Conservation (phyloP, 805 yeast species). For the Nakazawaea ernobii region DNA sequence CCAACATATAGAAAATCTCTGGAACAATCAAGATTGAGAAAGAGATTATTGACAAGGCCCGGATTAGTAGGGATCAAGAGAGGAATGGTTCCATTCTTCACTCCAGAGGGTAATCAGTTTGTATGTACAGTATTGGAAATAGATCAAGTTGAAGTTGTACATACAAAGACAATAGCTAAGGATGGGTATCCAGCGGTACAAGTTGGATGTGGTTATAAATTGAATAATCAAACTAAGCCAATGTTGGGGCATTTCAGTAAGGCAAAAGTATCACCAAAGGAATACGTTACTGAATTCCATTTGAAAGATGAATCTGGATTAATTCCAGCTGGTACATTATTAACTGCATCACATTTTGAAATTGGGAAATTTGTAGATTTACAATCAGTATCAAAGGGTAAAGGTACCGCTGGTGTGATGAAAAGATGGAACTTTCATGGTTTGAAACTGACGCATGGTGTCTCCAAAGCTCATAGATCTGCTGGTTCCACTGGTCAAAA, state of each 20-base stretch:
- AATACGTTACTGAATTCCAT: constrained; percentile 69
- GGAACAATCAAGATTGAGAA: constrained; percentile 64
- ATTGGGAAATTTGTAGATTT: constrained; percentile 82
- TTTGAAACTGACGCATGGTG: constrained; percentile 92
- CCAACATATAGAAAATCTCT: constrained; percentile 61
- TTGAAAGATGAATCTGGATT: constrained; percentile 62
- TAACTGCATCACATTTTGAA: constrained; percentile 79
- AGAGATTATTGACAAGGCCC: constrained; percentile 67
- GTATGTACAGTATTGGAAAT: constrained; percentile 89
- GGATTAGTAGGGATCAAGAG: constrained; percentile 81
- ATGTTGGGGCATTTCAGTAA: constrained; percentile 72
- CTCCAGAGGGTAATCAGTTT: constrained; percentile 56
- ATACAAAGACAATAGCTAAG: constrained; percentile 59
- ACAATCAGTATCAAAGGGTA: constrained; percentile 78
- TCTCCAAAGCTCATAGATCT: constrained; percentile 84
- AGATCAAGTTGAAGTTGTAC: constrained; percentile 80
- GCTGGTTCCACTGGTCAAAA: constrained; percentile 97
- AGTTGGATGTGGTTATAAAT: constrained; percentile 74
- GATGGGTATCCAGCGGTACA: constrained; percentile 85
- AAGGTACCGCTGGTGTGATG: constrained; percentile 98
- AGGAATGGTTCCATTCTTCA: constrained; percentile 87
- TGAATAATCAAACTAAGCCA: constrained; percentile 57
- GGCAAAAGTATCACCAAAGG: constrained; percentile 83
- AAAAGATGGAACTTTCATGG: constrained; percentile 89
- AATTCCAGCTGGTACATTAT: constrained; percentile 69